These are phyloP conservation scores for Apophysomyces elegans DNA, from an alignment of 371 early-diverging fungal genomes.

Conservation along the genomic window DNA sequence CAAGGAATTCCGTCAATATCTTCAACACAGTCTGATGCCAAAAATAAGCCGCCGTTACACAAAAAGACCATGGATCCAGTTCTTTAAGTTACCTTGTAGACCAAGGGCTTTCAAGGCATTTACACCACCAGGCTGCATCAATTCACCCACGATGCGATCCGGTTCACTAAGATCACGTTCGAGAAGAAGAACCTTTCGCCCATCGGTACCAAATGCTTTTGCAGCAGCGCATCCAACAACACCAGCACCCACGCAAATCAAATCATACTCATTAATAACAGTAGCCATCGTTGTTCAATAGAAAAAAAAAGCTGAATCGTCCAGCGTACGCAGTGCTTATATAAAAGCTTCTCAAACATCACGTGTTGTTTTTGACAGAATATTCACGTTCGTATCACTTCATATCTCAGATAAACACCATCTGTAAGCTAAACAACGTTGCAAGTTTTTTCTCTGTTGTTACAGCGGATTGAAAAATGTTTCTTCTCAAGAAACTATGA, in stretches of 20 bases:
- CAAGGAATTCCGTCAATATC: constrained; percentile 88
- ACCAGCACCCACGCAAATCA: constrained; percentile 92
- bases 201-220: constrained; percentile 68
- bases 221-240: constrained; percentile 90
- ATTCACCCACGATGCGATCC: constrained; percentile 96
- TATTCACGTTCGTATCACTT: constrained; percentile 7
- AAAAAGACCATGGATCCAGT: background rate
- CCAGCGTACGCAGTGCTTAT: background rate
- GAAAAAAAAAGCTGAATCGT: constrained; percentile 68
- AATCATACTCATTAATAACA: constrained; percentile 59
- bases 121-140: constrained; percentile 94
- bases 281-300: constrained; percentile 34
- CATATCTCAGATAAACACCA: background rate
- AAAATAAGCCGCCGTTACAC: background rate
- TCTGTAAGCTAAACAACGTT: no score
- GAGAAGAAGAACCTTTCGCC: constrained; percentile 72
- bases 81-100: constrained; percentile 52
- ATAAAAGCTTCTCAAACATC: background rate
- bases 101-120: constrained; percentile 80
- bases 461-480: no score
- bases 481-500: no score
- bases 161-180: constrained; percentile 91
- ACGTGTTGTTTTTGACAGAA: constrained; percentile 6
- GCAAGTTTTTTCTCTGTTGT: no score
- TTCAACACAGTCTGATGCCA: constrained; percentile 69